Evolutionary conservation across 2,329 filamentous ascomycete species (phyloP).

Genomic region (Xylariaceae sp.): DNA sequence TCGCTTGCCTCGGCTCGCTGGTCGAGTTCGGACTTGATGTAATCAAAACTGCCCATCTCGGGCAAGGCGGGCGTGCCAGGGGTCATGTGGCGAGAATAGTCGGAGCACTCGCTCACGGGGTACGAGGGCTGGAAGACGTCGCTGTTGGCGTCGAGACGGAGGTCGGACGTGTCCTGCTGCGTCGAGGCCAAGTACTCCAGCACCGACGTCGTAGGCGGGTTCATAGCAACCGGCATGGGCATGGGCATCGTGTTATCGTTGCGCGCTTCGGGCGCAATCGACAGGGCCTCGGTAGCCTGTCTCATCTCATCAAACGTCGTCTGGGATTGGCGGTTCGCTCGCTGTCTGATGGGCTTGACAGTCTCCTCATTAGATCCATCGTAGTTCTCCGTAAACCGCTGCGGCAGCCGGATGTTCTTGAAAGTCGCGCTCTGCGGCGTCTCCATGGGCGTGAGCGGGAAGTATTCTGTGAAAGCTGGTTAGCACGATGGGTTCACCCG

Average conservation of each 20-base stretch:
- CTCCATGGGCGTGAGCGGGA: conserved; percentile 62
- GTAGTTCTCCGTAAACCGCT: conserved; percentile 55
- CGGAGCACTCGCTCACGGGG: conserved; percentile 40
- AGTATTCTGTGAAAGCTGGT: conserved; percentile 45
- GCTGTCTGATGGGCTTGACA: conserved; percentile 50
- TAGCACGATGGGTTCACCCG: conserved; percentile 6
- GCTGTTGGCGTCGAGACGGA: conserved; percentile 40
- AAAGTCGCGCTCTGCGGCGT: conserved; percentile 50
- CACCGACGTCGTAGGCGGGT: conserved; percentile 51
- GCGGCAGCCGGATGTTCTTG: conserved; percentile 40
- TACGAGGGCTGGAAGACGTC: conserved; percentile 33
- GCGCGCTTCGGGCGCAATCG: conserved; percentile 51
- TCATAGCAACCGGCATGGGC: conserved; percentile 31
- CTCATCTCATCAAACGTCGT: conserved; percentile 56
- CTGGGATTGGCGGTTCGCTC: conserved; percentile 41
- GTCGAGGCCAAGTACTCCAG: conserved; percentile 51
- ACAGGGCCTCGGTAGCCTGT: conserved; percentile 48
- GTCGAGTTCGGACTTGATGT: conserved; percentile 41
- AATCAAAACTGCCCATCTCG: conserved; percentile 42
- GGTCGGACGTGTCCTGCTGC: conserved; percentile 35
- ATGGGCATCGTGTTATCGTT: conserved; percentile 45
- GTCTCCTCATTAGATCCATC: conserved; percentile 64
- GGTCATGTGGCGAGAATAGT: conserved; percentile 48
- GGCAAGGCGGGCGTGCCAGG: conserved; percentile 46
- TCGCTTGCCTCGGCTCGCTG: conserved; percentile 21